Conservation (phyloP, 306 rosid species). For the Cucurbita argyrosperma region DNA sequence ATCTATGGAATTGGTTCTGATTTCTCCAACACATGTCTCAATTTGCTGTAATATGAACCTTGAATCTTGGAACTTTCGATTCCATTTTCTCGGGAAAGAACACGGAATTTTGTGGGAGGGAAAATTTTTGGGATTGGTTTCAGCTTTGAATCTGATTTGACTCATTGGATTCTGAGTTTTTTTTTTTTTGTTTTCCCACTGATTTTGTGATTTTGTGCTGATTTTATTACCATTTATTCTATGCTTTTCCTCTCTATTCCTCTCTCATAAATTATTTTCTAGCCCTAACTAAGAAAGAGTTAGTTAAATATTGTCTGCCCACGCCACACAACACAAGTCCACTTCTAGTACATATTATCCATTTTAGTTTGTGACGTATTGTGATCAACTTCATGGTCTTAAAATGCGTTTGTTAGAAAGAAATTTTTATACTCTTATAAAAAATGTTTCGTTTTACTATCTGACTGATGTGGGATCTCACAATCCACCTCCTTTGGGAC, state of each 20-base stretch:
- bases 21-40: not conserved
- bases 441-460: no score
- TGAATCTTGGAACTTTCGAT: not conserved
- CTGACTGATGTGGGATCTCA: no score
- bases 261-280: not conserved
- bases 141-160: not conserved
- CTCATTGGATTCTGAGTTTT: not conserved
- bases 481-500: no score
- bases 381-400: no score
- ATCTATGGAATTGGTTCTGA: not conserved
- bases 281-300: no score
- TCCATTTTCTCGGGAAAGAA: conserved; percentile 2
- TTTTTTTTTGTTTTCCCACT: not conserved
- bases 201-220: not conserved
- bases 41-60: not conserved
- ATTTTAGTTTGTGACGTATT: no score
- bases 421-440: no score
- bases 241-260: not conserved
- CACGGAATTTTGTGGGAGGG: not conserved
- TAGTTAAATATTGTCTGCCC: no score
- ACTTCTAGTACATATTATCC: no score
- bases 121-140: not conserved
- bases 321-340: accelerated
- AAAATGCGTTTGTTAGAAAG: no score
- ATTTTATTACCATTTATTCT: not conserved